These are phyloP conservation scores for Yamadazyma triangularis DNA, from an alignment of 1,139 yeast species.

Conservation along the genomic window DNA sequence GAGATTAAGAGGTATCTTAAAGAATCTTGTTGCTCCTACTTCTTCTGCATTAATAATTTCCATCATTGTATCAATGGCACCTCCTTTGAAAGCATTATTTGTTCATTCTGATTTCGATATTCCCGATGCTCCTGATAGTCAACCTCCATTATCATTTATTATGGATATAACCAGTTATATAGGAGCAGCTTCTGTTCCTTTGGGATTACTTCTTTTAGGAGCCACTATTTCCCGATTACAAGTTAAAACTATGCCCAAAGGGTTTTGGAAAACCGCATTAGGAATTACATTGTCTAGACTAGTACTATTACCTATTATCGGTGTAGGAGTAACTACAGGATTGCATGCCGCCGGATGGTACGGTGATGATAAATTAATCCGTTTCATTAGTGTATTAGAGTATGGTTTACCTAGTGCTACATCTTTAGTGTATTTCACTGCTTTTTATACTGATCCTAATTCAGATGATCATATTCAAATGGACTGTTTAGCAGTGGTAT, in stretches of 20 bases:
- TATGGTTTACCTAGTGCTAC: conserved; percentile 88
- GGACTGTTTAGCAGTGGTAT: conserved; percentile 75
- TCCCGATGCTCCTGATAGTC: conserved; percentile 74
- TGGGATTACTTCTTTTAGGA: conserved; percentile 77
- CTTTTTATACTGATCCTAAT: conserved; percentile 69
- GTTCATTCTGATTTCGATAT: conserved; percentile 33
- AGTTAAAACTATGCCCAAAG: conserved; percentile 55
- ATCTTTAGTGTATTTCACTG: conserved; percentile 75
- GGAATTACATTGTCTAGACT: conserved; percentile 32
- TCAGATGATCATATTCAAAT: conserved; percentile 64
- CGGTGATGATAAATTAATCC: conserved; percentile 44
- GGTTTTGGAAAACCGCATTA: conserved; percentile 62
- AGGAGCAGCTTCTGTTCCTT: conserved; percentile 86
- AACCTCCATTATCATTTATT: conserved; percentile 78
- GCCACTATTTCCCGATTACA: conserved; percentile 78
- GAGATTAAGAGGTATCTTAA: conserved; percentile 19
- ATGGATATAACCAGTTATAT: conserved; percentile 77
- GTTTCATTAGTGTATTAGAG: conserved; percentile 69
- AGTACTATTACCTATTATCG: conserved; percentile 39
- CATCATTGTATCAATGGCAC: conserved; percentile 70
- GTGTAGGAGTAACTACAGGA: conserved; percentile 44
- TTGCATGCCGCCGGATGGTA: conserved; percentile 43
- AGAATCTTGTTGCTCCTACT: conserved; percentile 67
- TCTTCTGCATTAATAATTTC: conserved; percentile 62
- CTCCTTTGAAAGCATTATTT: conserved; percentile 80